Evolutionary conservation across 1,139 yeast species (phyloP), one percentile per base, ranked within the genome.

Genomic region (Zygosaccharomyces sapae): DNA sequence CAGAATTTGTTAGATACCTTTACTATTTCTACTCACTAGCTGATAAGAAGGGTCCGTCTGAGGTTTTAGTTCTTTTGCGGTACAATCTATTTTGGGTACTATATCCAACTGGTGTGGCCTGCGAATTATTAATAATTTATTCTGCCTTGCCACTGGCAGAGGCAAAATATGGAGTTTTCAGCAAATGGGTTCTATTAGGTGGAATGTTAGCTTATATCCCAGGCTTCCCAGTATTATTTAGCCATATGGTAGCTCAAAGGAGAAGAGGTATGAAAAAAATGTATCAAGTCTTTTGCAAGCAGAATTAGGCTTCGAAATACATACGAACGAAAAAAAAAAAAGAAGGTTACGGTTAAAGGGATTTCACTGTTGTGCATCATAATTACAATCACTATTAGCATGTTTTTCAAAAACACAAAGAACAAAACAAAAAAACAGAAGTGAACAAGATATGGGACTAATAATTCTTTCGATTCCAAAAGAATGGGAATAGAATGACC

Each of bases 231-330:
- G 77, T 83, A 61, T 75, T 92, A 62, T 92, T 81, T 70, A 75
- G 86, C 13, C 92, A 94, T 66, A 90, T 92, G 96, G 75, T 92
- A 62, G 80, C 76, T 57, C 97, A 92, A 70, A 82, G 97, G 71
- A 76, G 70, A 66, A 83, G 81, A 71, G 83, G 78, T 3, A 73
- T 82, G 73, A 75, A 69, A 56, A 44, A 55, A 4, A 36, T 62
- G 27, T 49, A 47, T 13, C 50, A 43, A 12, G 46, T 38, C 3
- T 4, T 44, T 16, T 24, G 41, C 10, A 25, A 33, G 22, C 44
- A 50, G 41, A 44, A 4, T 19, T 33, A 29, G 30, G 22, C 13
- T 33, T n/a, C 43, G 44, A 33, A 38, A 43, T 34, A 33, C 37
- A 18, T 27, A 30, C 13, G 45, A 33, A 30, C 12, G 34, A 20